Percentiles rank a stretch among this genome's conserved stretches.
Conservation (phyloP, 1,284 basidiomycete genomes). For the Athelia sp. region DNA sequence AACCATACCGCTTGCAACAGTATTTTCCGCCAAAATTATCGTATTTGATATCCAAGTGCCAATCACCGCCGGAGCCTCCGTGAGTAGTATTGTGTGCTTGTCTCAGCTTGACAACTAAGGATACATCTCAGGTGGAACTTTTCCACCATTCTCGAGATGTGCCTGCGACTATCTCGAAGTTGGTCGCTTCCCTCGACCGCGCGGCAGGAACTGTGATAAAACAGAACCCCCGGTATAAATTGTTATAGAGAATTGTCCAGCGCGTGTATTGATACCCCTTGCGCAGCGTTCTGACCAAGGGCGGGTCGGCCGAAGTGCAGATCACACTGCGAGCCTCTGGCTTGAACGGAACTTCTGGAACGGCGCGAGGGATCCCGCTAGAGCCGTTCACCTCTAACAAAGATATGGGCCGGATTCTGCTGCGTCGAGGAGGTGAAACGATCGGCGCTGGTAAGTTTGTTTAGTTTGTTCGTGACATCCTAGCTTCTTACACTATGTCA, state of each 20-base stretch:
- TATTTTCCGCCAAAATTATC: conserved; percentile 85
- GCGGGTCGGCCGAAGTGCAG: conserved; percentile 80
- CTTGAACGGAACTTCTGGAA: conserved; percentile 40
- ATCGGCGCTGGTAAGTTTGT: conserved; percentile 77
- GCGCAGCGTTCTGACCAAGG: conserved; percentile 77
- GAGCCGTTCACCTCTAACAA: conserved; percentile 91
- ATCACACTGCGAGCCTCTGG: conserved; percentile 65
- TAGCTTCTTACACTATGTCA: conserved; percentile 11
- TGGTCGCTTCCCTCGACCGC: conserved; percentile 77
- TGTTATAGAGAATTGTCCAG: not conserved
- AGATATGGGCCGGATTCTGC: conserved; percentile 91
- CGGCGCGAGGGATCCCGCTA: conserved; percentile 66
- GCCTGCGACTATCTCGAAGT: conserved; percentile 80
- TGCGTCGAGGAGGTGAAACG: conserved; percentile 89
- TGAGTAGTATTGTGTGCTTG: conserved; percentile 29
- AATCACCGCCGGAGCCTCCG: conserved; percentile 82
- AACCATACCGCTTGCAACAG: conserved; percentile 69
- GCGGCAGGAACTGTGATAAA: conserved; percentile 73
- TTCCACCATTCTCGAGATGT: conserved; percentile 94
- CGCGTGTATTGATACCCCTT: not conserved
- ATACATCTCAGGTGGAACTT: conserved; percentile 66
- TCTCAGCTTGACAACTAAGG: not conserved
- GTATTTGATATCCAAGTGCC: conserved; percentile 92
- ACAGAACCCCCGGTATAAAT: conserved; percentile 71
- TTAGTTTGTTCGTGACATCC: not conserved